phyloP scores from a whole-genome alignment of 768 basidiomycete genomes.

The Tulasnella calospora region DNA sequence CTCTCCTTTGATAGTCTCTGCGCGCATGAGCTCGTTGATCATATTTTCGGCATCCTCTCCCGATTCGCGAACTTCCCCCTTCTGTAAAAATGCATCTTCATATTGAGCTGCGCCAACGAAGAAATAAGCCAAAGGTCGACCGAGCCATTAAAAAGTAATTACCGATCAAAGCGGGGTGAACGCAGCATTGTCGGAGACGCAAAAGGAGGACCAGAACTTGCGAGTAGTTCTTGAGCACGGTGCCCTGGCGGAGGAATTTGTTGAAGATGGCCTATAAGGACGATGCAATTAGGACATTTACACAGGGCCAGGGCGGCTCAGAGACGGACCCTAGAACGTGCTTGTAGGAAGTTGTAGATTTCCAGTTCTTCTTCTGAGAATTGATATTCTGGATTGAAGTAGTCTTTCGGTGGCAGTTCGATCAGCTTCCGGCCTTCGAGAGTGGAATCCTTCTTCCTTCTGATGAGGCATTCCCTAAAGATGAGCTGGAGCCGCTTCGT shows the following conservation, averaged over 20 bases:
- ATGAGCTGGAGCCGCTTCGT: conserved; percentile 57
- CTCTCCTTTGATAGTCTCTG: neutral
- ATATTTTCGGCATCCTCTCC: neutral
- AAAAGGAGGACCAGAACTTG: conserved; percentile 66
- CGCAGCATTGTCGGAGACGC: conserved; percentile 63
- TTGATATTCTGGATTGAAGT: conserved; percentile 39
- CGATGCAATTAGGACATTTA: conserved; percentile 22
- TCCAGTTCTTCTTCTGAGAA: conserved; percentile 60
- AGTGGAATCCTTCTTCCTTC: conserved; percentile 58
- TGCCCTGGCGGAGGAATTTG: conserved; percentile 54
- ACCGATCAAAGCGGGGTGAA: conserved; percentile 62
- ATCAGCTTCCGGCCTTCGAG: conserved; percentile 67
- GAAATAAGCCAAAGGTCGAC: conserved; percentile 37
- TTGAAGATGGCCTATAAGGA: conserved; percentile 58
- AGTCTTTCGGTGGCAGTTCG: conserved; percentile 53
- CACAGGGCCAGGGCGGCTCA: conserved; percentile 20
- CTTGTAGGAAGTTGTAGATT: conserved; percentile 51
- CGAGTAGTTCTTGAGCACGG: conserved; percentile 54
- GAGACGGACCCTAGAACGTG: conserved; percentile 21
- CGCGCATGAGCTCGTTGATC: conserved; percentile 11
- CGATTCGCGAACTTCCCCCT: conserved; percentile 11
- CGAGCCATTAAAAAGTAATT: too few relatives aligned
- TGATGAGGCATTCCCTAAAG: conserved; percentile 49
- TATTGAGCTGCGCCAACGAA: conserved; percentile 22
- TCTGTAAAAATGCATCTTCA: conserved; percentile 17